Conservation (phyloP, 768 basidiomycete genomes). For the Mycena galopus region DNA sequence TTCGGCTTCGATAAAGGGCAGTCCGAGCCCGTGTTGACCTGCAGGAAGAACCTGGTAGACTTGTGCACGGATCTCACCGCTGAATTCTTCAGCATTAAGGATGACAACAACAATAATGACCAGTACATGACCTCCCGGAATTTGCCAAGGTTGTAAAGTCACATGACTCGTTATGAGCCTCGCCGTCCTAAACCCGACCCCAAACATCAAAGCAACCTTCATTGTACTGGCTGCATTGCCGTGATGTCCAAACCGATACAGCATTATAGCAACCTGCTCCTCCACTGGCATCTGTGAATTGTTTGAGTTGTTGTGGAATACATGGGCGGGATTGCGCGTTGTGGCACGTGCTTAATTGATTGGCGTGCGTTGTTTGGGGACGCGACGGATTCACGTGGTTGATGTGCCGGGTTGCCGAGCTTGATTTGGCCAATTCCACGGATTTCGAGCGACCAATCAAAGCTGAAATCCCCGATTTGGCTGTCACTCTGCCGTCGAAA, state of each 20-base stretch:
- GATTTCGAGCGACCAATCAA: too few relatives aligned
- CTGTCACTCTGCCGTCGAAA: too few relatives aligned
- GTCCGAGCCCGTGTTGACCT: neutral
- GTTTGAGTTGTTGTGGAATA: neutral
- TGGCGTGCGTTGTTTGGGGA: too few relatives aligned
- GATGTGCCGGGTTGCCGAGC: too few relatives aligned
- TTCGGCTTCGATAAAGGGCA: neutral
- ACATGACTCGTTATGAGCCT: neutral
- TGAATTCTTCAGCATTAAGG: neutral
- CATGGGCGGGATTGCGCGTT: too few relatives aligned
- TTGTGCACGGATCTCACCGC: neutral
- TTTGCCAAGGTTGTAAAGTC: too few relatives aligned
- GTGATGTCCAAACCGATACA: neutral
- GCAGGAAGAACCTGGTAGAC: neutral
- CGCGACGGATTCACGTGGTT: too few relatives aligned
- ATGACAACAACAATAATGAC: neutral
- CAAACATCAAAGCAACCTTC: neutral
- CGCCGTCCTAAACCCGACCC: neutral
- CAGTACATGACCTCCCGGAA: too few relatives aligned
- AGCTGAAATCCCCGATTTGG: too few relatives aligned
- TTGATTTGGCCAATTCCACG: too few relatives aligned
- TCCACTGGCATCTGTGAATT: neutral
- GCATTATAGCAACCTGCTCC: neutral
- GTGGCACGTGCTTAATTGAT: too few relatives aligned
- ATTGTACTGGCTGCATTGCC: neutral